A percentile compares a stretch with the other conserved stretches of the same genome.
Evolutionary conservation across 257 asterid species (phyloP).

Genomic region (Solanum boliviense): DNA sequence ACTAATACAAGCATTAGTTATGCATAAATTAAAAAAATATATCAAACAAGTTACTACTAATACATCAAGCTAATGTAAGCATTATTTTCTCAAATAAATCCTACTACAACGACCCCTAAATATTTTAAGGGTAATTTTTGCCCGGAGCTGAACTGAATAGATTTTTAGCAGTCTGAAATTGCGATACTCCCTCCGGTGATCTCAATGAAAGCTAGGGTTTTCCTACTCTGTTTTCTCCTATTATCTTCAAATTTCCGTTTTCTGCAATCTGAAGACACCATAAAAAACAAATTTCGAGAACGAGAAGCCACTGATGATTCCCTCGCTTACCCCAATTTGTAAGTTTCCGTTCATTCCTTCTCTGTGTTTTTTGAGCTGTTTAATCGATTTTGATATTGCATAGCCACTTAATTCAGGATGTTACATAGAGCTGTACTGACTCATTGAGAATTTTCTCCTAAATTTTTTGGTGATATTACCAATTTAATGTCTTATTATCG

Average conservation of each 20-base stretch:
- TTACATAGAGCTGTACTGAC: not conserved
- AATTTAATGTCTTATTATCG: not conserved
- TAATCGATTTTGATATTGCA: not conserved
- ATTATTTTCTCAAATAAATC: too few relatives aligned
- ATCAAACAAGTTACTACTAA: too few relatives aligned
- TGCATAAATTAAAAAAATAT: too few relatives aligned
- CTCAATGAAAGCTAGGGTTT: slow-evolving; percentile 62
- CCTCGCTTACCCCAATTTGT: slow-evolving; percentile 85
- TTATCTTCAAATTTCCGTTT: slow-evolving; percentile 41
- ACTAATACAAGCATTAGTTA: too few relatives aligned
- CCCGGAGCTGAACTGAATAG: not conserved
- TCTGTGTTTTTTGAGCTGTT: not conserved
- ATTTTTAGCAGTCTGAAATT: not conserved
- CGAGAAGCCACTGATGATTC: slow-evolving; percentile 95
- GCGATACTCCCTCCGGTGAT: not conserved
- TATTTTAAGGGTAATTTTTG: not conserved
- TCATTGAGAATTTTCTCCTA: not conserved
- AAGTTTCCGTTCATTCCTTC: slow-evolving; percentile 4
- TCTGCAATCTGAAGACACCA: slow-evolving; percentile 54
- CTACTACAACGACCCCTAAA: too few relatives aligned
- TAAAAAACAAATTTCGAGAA: slow-evolving; percentile 73
- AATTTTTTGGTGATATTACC: not conserved
- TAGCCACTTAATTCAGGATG: not conserved
- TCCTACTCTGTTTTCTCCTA: slow-evolving; percentile 38
- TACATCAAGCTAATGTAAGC: too few relatives aligned